These are phyloP conservation scores for Diaporthe ampelina DNA, from an alignment of 2,329 filamentous ascomycete species.

Conservation along the genomic window DNA sequence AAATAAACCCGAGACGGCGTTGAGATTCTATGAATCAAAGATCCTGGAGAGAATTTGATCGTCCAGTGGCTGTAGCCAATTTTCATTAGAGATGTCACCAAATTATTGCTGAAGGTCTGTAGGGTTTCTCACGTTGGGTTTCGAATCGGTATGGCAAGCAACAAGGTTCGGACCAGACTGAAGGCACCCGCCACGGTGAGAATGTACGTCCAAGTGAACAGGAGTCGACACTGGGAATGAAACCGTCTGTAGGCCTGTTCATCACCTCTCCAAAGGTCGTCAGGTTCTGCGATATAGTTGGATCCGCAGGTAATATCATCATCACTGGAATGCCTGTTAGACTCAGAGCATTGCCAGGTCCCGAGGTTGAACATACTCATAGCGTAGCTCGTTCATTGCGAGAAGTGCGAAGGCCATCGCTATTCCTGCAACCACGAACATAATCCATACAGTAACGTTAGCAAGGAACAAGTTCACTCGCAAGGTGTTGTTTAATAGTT, in stretches of 20 bases:
- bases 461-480: neutral
- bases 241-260: neutral
- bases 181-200: conserved; percentile 1
- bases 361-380: neutral
- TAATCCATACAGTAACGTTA: conserved; percentile 11
- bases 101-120: neutral
- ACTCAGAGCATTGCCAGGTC: neutral
- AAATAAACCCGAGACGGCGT: neutral
- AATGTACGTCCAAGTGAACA: neutral
- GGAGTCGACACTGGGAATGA: neutral
- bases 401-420: conserved; percentile 7
- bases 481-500: neutral
- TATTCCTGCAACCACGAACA: conserved; percentile 17
- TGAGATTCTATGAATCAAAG: neutral
- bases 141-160: conserved; percentile 1
- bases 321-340: neutral
- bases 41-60: conserved; percentile 1
- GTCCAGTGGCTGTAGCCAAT: neutral
- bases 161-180: conserved; percentile 5
- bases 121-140: neutral
- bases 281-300: conserved; percentile 1
- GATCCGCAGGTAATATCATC: neutral
- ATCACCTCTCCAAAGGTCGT: neutral
- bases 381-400: conserved; percentile 9
- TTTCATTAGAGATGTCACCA: neutral